A percentile compares a stretch with the other conserved stretches of the same genome.
Evolutionary conservation across 768 basidiomycete species (phyloP).

Genomic region (Pluteus cervinus): DNA sequence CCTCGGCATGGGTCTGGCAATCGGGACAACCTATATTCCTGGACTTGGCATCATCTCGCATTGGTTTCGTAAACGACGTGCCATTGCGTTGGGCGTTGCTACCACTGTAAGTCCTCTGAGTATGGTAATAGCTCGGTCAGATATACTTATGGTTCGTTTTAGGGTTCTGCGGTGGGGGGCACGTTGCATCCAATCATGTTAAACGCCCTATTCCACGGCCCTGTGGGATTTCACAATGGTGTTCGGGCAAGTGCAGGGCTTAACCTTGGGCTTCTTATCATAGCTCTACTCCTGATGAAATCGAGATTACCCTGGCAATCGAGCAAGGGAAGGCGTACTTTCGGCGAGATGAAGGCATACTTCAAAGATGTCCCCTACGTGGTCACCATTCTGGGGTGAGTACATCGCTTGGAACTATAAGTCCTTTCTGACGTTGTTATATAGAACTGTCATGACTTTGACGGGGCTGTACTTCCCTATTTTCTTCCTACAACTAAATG

Average conservation of each 20-base stretch:
- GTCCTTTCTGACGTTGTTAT: conserved; percentile 1
- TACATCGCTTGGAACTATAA: not conserved
- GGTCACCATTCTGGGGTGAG: conserved; percentile 33
- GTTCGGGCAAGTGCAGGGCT: conserved; percentile 44
- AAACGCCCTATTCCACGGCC: conserved; percentile 43
- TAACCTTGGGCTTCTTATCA: conserved; percentile 27
- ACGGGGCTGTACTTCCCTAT: conserved; percentile 42
- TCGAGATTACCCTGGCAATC: conserved; percentile 35
- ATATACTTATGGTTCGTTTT: conserved; percentile 1
- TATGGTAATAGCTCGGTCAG: not conserved
- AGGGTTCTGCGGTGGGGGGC: conserved; percentile 54
- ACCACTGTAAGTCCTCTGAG: conserved; percentile 18
- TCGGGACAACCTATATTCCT: conserved; percentile 48
- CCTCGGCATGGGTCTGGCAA: conserved; percentile 40
- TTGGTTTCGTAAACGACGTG: conserved; percentile 28
- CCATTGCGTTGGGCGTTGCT: conserved; percentile 28
- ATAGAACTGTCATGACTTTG: conserved; percentile 27
- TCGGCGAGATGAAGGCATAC: too few species aligned
- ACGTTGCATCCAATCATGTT: conserved; percentile 59
- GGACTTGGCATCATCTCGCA: conserved; percentile 29
- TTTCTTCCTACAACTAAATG: conserved; percentile 52
- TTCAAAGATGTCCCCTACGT: conserved; percentile 39
- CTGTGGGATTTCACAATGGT: conserved; percentile 46
- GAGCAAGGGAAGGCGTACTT: conserved; percentile 20
- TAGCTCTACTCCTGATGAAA: conserved; percentile 33